These are phyloP conservation scores for Histomonas meleagridis DNA, from an alignment of 208 protist genomes.

Conservation along the genomic window DNA sequence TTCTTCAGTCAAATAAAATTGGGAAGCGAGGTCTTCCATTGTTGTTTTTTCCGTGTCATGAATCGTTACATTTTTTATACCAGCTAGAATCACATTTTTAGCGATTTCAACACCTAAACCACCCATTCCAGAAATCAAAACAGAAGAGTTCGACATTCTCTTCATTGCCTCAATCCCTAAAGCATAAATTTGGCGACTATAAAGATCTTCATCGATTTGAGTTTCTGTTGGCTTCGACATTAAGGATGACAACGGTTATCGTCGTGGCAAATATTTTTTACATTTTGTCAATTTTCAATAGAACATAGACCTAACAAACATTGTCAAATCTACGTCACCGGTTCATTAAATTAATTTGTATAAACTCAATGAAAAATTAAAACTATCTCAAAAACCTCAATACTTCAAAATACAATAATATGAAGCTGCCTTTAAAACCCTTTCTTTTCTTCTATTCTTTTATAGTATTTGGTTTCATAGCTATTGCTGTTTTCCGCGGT, in stretches of 20 bases:
- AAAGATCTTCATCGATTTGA: slow-evolving; percentile 61
- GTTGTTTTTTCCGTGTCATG: slow-evolving; percentile 58
- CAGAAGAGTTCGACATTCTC: slow-evolving; percentile 51
- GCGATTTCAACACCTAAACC: slow-evolving; percentile 74
- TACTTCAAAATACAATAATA: neutral
- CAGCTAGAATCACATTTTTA: slow-evolving; percentile 72
- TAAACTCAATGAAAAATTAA: too few relatives aligned
- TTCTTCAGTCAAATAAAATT: slow-evolving; percentile 67
- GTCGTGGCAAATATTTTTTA: too few relatives aligned
- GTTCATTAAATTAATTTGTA: too few relatives aligned
- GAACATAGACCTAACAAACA: too few relatives aligned
- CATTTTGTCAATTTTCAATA: too few relatives aligned
- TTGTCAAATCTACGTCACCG: too few relatives aligned
- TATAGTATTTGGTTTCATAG: neutral
- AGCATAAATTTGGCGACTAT: slow-evolving; percentile 63
- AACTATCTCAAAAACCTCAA: neutral
- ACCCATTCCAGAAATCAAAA: slow-evolving; percentile 52
- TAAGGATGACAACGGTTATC: too few relatives aligned
- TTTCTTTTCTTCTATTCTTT: neutral
- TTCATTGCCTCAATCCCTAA: slow-evolving; percentile 67
- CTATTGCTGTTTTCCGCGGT: neutral
- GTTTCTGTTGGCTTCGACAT: too few relatives aligned
- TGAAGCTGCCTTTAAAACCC: neutral
- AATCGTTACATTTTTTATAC: slow-evolving; percentile 65
- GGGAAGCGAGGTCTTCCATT: slow-evolving; percentile 57